phyloP scores from a whole-genome alignment of 371 early-diverging fungal genomes.

The Mucor lusitanicus region DNA sequence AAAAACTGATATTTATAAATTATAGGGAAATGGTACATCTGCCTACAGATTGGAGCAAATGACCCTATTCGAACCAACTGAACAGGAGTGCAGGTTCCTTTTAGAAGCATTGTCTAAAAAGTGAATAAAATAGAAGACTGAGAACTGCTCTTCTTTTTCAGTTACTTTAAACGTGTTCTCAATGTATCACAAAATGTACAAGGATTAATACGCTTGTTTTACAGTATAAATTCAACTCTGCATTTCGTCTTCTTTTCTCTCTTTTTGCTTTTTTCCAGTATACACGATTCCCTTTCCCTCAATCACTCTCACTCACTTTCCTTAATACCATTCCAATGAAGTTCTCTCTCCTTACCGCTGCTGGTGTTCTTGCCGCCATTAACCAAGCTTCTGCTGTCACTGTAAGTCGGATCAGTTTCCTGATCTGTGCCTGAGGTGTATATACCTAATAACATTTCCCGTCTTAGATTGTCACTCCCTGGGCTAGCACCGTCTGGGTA shows the following conservation, averaged over 20 bases:
- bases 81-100: constrained; percentile 24
- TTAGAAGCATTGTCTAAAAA: constrained; percentile 18
- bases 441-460: not conserved
- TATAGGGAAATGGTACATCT: constrained; percentile 16
- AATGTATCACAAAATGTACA: constrained; percentile 31
- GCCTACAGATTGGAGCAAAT: constrained; percentile 24
- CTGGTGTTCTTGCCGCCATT: constrained; percentile 24
- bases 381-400: constrained; percentile 28
- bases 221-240: constrained; percentile 5
- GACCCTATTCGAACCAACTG: constrained; percentile 17
- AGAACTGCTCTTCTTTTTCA: constrained; percentile 13
- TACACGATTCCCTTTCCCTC: not conserved
- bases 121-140: constrained; percentile 12
- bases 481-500: constrained; percentile 46
- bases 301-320: constrained; percentile 12
- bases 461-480: constrained; percentile 46
- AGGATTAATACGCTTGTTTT: not conserved
- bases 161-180: constrained; percentile 24
- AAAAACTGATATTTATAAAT: not conserved
- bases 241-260: constrained; percentile 1
- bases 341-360: constrained; percentile 23
- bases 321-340: constrained; percentile 24
- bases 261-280: constrained; percentile 5
- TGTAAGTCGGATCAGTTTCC: constrained; percentile 17
- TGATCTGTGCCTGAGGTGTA: not conserved